Conservation (phyloP, 164 flowering plant genomes). For the Malania oleifera region DNA sequence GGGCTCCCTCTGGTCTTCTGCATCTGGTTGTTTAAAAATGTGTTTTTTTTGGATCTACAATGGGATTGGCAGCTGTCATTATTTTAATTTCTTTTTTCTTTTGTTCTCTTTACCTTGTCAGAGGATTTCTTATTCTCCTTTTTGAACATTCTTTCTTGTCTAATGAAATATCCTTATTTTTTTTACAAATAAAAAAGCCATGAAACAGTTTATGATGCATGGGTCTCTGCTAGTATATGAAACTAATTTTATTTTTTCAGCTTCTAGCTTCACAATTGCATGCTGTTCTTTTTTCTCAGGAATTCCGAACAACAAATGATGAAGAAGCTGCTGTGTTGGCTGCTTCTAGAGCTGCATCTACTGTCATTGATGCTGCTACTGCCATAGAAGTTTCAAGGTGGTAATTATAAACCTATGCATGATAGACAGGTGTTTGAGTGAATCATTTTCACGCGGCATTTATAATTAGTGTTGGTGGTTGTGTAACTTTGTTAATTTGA, state of each 20-base stretch:
- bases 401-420: slow-evolving; percentile 9
- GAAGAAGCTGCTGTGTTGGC: slow-evolving; percentile 89
- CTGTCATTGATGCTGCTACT: slow-evolving; percentile 87
- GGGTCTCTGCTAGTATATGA: no score
- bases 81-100: no score
- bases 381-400: slow-evolving; percentile 72
- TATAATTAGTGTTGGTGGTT: neutral
- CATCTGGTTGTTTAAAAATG: no score
- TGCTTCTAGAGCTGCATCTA: slow-evolving; percentile 83
- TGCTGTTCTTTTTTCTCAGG: slow-evolving; percentile 33
- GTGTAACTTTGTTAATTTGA: neutral
- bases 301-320: slow-evolving; percentile 47
- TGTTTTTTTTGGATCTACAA: no score
- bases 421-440: neutral
- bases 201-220: no score
- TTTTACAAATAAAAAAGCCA: no score
- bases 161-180: no score
- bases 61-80: no score
- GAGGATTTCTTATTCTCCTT: neutral
- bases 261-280: slow-evolving; percentile 7
- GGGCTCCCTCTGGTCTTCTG: no score
- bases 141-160: neutral
- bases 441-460: neutral
- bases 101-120: neutral
- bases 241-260: neutral